These are phyloP conservation scores for Trichoderma cornu-damae DNA, from an alignment of 2,329 filamentous ascomycete genomes.

Conservation along the genomic window DNA sequence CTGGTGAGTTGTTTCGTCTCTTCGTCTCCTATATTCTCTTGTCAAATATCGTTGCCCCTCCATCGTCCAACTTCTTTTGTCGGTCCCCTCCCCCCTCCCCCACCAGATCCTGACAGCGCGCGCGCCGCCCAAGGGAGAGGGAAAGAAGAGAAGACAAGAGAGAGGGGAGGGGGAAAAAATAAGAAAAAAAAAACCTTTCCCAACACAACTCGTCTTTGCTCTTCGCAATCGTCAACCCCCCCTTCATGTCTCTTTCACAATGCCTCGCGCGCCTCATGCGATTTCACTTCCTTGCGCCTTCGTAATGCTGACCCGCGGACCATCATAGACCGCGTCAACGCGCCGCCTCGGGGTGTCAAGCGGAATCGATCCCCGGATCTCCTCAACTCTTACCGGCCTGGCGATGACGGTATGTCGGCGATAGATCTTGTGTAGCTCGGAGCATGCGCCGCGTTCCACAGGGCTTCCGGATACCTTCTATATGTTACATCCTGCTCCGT, in stretches of 20 bases:
- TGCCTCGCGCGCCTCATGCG: conserved; percentile 7
- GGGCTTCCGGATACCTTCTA: conserved; percentile 19
- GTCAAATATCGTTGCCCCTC: conserved; percentile 12
- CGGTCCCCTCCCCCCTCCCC: conserved; percentile 10
- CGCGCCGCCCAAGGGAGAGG: neutral
- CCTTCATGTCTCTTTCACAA: neutral
- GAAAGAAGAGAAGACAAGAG: no score
- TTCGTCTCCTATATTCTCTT: neutral
- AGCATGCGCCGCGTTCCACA: conserved; percentile 32
- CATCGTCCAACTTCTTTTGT: neutral
- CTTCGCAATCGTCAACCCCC: neutral
- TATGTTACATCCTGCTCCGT: conserved; percentile 32
- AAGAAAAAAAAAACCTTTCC: neutral
- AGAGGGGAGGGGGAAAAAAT: no score
- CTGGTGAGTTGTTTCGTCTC: conserved; percentile 55
- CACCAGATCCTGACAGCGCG: neutral
- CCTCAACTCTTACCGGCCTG: conserved; percentile 49
- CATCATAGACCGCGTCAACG: conserved; percentile 44
- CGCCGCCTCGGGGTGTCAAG: conserved; percentile 65
- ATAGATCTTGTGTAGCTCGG: conserved; percentile 31
- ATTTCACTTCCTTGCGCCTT: neutral
- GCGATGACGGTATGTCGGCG: conserved; percentile 67
- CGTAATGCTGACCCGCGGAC: conserved; percentile 26
- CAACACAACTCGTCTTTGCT: neutral
- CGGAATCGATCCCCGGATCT: conserved; percentile 70